A percentile compares a stretch with the other conserved stretches of the same genome.
phyloP scores from a whole-genome alignment of 1,139 yeast species.

The Zygosaccharomyces pseudobailii region DNA sequence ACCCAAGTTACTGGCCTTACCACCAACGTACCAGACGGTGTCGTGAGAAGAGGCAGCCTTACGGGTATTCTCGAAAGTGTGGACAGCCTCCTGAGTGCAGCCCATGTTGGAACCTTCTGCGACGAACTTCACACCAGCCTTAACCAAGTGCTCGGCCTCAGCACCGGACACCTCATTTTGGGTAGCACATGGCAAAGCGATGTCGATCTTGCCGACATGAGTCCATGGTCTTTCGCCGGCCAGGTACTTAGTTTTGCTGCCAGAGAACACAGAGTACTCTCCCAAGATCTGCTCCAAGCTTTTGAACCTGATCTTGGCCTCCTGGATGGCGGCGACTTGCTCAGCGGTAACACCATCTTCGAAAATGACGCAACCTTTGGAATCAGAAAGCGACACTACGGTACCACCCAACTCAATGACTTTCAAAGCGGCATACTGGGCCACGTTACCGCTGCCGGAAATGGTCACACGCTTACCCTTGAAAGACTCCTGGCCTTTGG shows the following conservation, averaged over 20 bases:
- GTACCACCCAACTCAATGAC: slow-evolving; percentile 95
- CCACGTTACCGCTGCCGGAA: slow-evolving; percentile 98
- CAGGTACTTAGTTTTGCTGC: slow-evolving; percentile 63
- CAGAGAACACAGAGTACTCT: slow-evolving; percentile 55
- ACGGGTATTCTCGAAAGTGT: slow-evolving; percentile 87
- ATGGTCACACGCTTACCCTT: slow-evolving; percentile 91
- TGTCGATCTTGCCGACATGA: slow-evolving; percentile 85
- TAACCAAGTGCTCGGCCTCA: slow-evolving; percentile 91
- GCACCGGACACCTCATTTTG: slow-evolving; percentile 97
- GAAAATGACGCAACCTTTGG: slow-evolving; percentile 80
- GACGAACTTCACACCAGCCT: slow-evolving; percentile 85
- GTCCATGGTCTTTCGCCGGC: slow-evolving; percentile 97
- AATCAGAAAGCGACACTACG: slow-evolving; percentile 90
- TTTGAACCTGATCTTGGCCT: slow-evolving; percentile 77
- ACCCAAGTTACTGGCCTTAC: slow-evolving; percentile 99
- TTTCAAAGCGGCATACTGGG: slow-evolving; percentile 97
- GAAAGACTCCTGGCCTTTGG: slow-evolving; percentile 83
- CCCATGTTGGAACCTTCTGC: slow-evolving; percentile 99
- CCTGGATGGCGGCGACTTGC: slow-evolving; percentile 73
- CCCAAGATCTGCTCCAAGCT: slow-evolving; percentile 66
- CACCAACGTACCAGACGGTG: slow-evolving; percentile 97
- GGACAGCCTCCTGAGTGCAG: slow-evolving; percentile 94
- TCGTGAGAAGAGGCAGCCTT: slow-evolving; percentile 40
- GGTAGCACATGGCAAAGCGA: slow-evolving; percentile 97
- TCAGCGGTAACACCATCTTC: slow-evolving; percentile 77